Evolutionary conservation across 139 green algal genomes (phyloP).

Genomic region (Trebouxia sp.): DNA sequence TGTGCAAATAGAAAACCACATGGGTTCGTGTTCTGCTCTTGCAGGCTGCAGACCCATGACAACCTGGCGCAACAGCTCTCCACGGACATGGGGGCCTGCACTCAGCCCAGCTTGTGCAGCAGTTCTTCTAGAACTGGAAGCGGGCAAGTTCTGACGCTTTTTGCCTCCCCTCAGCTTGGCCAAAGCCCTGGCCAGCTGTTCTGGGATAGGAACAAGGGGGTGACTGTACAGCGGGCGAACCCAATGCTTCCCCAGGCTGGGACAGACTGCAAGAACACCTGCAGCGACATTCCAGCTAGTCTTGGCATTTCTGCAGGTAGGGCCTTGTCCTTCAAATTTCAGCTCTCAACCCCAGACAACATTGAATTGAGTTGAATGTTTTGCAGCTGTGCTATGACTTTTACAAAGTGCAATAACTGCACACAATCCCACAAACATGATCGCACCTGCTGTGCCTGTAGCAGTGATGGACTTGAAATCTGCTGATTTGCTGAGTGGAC

Average conservation of each 20-base stretch:
- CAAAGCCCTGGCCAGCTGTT: background rate
- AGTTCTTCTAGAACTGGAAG: background rate
- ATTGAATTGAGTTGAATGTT: background rate
- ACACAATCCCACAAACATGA: background rate
- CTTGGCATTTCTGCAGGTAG: background rate
- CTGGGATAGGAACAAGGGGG: constrained; percentile 1
- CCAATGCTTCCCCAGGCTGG: constrained; percentile 11
- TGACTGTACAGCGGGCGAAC: constrained; percentile 19
- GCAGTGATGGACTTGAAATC: constrained; percentile 11
- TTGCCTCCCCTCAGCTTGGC: constrained; percentile 14
- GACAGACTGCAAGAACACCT: constrained; percentile 20
- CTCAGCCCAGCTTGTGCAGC: constrained; percentile 19
- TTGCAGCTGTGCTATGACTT: background rate
- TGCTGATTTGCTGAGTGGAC: constrained; percentile 10
- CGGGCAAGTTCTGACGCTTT: constrained; percentile 2
- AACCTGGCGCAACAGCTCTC: constrained; percentile 15
- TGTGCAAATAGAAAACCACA: constrained; percentile 22
- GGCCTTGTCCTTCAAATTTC: background rate
- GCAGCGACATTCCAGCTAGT: background rate
- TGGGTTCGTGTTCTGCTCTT: constrained; percentile 11
- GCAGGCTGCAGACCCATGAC: constrained; percentile 17
- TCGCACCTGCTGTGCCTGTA: constrained; percentile 15
- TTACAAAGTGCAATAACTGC: background rate
- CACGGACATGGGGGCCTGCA: constrained; percentile 3
- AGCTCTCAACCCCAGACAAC: background rate